Conservation (phyloP, 1,139 yeast species). For the Oligophagozyma castellii region DNA sequence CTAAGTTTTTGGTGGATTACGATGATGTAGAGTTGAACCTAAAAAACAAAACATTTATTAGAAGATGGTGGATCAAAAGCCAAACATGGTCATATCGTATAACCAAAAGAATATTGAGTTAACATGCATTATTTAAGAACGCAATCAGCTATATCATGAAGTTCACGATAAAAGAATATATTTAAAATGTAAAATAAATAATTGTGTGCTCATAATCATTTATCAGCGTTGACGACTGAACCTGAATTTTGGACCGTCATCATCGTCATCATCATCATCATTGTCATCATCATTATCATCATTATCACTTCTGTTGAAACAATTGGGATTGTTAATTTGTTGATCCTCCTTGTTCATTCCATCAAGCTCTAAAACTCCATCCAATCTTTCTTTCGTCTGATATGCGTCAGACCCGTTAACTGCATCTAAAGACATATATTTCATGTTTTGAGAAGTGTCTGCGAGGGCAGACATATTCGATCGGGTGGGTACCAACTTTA, state of each 20-base stretch:
- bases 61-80: conserved; percentile 21
- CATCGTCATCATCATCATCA: conserved; percentile 15
- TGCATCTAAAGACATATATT: background rate
- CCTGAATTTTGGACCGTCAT: conserved; percentile 27
- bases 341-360: background rate
- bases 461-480: too few species aligned
- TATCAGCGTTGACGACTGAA: conserved; percentile 19
- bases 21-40: conserved; percentile 26
- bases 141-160: too few species aligned
- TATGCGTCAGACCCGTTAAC: background rate
- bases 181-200: too few species aligned
- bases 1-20: conserved; percentile 23
- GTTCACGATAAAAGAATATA: too few species aligned
- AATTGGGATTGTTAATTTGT: background rate
- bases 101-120: conserved; percentile 13
- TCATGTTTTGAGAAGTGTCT: background rate
- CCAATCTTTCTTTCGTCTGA: background rate
- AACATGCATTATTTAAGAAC: too few species aligned
- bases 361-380: too few species aligned
- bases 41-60: conserved; percentile 21
- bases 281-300: conserved; percentile 6
- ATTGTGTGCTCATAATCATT: background rate
- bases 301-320: background rate
- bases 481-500: too few species aligned
- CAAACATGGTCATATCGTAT: conserved; percentile 20